phyloP scores from a whole-genome alignment of 495 filamentous ascomycete genomes.

The Daldinia decipiens region DNA sequence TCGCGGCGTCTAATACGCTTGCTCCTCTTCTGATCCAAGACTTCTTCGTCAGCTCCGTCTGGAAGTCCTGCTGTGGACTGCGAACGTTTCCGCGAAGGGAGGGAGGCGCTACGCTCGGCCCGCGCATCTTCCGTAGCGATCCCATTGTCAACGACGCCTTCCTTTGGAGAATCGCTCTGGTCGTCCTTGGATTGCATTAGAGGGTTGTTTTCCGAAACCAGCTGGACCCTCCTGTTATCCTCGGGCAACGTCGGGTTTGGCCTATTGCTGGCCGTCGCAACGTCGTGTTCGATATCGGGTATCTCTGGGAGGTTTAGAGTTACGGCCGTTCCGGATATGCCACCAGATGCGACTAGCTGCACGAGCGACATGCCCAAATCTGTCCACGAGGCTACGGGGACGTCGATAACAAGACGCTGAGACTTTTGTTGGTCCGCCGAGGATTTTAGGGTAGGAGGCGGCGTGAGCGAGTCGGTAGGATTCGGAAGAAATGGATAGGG shows the following conservation, averaged over 20 bases:
- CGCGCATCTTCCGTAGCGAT: slow-evolving; percentile 37
- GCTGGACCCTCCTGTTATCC: slow-evolving; percentile 17
- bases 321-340: slow-evolving; percentile 49
- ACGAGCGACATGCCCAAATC: slow-evolving; percentile 56
- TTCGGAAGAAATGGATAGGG: slow-evolving; percentile 80
- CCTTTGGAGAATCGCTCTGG: slow-evolving; percentile 39
- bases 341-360: slow-evolving; percentile 45
- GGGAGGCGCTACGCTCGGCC: slow-evolving; percentile 47
- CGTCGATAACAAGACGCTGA: slow-evolving; percentile 60
- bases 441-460: slow-evolving; percentile 20
- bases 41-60: slow-evolving; percentile 63
- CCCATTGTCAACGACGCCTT: slow-evolving; percentile 30
- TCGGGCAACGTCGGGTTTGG: slow-evolving; percentile 26
- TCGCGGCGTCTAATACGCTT: slow-evolving; percentile 85
- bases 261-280: slow-evolving; percentile 53
- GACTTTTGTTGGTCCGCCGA: slow-evolving; percentile 59
- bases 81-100: slow-evolving; percentile 68
- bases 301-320: slow-evolving; percentile 51
- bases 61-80: slow-evolving; percentile 69
- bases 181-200: slow-evolving; percentile 39
- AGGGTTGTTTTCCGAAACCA: slow-evolving; percentile 12
- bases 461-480: slow-evolving; percentile 52
- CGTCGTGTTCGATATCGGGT: slow-evolving; percentile 48
- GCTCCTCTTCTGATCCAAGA: slow-evolving; percentile 77
- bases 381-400: slow-evolving; percentile 53